phyloP scores from a whole-genome alignment of 257 asterid genomes.

The Lycium barbarum region DNA sequence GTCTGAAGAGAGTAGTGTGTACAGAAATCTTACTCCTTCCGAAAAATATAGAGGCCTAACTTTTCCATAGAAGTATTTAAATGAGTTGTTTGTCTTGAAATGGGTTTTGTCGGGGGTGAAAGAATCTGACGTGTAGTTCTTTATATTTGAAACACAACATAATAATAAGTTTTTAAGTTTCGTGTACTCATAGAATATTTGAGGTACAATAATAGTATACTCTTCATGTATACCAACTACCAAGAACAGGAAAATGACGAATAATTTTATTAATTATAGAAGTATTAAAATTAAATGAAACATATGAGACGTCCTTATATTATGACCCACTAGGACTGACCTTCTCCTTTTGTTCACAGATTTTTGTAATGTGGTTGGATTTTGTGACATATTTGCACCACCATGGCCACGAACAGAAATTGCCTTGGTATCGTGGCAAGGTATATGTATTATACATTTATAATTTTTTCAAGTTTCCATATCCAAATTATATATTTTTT shows the following conservation, averaged over 20 bases:
- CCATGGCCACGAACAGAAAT: conserved; percentile 77
- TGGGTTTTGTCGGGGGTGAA: too few species aligned
- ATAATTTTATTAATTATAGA: too few species aligned
- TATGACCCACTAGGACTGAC: not conserved
- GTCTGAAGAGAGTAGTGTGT: too few species aligned
- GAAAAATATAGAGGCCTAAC: too few species aligned
- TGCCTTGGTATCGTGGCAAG: conserved; percentile 96
- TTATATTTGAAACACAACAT: not conserved
- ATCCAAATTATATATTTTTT: not conserved
- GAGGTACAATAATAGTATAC: not conserved
- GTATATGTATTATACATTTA: conserved; percentile 34
- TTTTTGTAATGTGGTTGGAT: conserved; percentile 86
- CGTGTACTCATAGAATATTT: too few species aligned
- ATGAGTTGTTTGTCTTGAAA: too few species aligned
- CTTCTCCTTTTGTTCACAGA: conserved; percentile 41
- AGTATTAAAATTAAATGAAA: not conserved
- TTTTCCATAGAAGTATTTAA: too few species aligned
- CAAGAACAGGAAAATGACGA: too few species aligned
- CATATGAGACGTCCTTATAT: not conserved
- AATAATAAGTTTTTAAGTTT: not conserved
- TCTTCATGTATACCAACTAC: not conserved
- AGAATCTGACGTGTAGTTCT: not conserved
- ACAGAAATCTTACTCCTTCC: too few species aligned
- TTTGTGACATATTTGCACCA: conserved; percentile 83
- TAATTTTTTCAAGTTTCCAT: too few species aligned